Percentiles rank a stretch among this genome's conserved stretches.
phyloP scores from a whole-genome alignment of 1,284 basidiomycete genomes.

The Ustilago esculenta region DNA sequence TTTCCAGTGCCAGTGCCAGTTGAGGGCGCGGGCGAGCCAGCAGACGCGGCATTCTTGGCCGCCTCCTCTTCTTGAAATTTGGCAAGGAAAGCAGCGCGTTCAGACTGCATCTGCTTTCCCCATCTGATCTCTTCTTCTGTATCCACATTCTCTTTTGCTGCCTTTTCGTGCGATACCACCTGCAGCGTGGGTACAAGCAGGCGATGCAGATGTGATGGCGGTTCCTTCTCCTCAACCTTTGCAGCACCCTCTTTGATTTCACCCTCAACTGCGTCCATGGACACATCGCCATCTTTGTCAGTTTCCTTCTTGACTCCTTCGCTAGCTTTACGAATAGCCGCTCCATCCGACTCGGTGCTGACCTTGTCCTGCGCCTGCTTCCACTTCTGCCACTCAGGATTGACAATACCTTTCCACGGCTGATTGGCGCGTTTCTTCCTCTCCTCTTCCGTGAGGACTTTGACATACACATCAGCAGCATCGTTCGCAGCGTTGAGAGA shows the following conservation, averaged over 20 bases:
- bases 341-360: conserved; percentile 16
- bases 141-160: conserved; percentile 59
- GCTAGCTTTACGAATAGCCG: no score
- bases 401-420: conserved; percentile 56
- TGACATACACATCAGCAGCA: conserved; percentile 48
- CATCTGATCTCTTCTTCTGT: conserved; percentile 62
- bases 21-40: conserved; percentile 37
- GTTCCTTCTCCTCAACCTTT: conserved; percentile 23
- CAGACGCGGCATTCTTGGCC: conserved; percentile 39
- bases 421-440: conserved; percentile 37
- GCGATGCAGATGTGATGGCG: conserved; percentile 47
- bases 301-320: conserved; percentile 26
- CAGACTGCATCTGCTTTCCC: conserved; percentile 62
- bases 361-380: conserved; percentile 38
- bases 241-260: conserved; percentile 9
- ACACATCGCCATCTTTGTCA: conserved; percentile 39
- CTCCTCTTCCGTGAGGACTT: conserved; percentile 29
- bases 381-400: conserved; percentile 54
- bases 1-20: conserved; percentile 24
- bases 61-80: conserved; percentile 62
- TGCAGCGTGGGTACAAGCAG: conserved; percentile 50
- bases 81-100: conserved; percentile 58
- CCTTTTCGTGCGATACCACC: conserved; percentile 31
- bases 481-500: conserved; percentile 27
- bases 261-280: conserved; percentile 16